Base-by-base conservation (phyloP, 441 rosid species). In the Arabidopsis lyrata region DNA sequence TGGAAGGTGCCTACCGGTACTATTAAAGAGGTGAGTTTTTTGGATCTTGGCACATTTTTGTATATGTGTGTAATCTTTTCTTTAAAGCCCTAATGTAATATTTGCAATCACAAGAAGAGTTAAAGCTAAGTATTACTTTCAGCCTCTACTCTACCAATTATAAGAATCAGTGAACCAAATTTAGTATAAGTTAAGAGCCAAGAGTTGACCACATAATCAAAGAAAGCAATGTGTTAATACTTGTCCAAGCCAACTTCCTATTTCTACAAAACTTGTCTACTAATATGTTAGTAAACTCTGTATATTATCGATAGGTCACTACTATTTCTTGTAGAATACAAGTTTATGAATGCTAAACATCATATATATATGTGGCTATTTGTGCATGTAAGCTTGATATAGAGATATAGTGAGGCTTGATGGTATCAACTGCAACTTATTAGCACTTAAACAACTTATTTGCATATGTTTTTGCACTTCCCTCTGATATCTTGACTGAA, bases 1-100 rank as follows among this genome's bases (percentile, higher is more conserved):
- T 62, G 66, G 66, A 62, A 62, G 38, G 24, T 62, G 9, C 66
- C 66, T 42, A 62, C 66, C 0, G 66, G 66, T 62, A 27, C 36
- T 62, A 27, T 62, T 62, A 62, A n/a, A 42, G 66, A 62, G 38
- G 66, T 62, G 24, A n/a, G 66, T 42, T 42, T 42, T 9, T 39
- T 6, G 1, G 3, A 39, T 27, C 3, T 42, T 42, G 24, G 1
- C 66, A 13, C 13, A 35, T 6, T 18, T 2, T 31, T 57, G 4
- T 56, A 8, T 32, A 3, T 55, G 14, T 57, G 1, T 22, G 31
- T 50, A 16, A 32, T 39, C 47, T 39, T 35, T 18, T 16, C 20
- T 55, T 55, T 32, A 7, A 18, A 18, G 6, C 29, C 29, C 12
- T 48, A 18, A 48, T 1, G 12, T 10, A 48, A 9, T 18, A 48